phyloP scores from a whole-genome alignment of 306 rosid genomes.

The Quercus engelmannii region DNA sequence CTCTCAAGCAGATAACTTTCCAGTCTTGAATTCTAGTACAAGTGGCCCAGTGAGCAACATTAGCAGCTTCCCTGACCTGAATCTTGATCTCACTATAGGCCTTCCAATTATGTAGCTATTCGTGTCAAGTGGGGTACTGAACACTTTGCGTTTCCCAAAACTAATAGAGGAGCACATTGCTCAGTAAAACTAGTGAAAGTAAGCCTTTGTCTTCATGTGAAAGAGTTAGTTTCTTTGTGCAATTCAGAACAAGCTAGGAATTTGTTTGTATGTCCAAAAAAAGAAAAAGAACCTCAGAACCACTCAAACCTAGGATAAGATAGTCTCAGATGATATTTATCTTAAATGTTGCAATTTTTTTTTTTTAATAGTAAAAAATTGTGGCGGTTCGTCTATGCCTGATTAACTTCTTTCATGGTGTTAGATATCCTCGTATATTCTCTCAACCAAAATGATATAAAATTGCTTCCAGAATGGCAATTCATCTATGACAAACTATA shows the following conservation, averaged over 20 bases:
- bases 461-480: background rate
- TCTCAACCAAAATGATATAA: too few relatives aligned
- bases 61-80: conserved; percentile 25
- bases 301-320: background rate
- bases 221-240: background rate
- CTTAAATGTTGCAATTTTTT: background rate
- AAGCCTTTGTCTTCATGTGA: background rate
- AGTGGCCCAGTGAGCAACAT: background rate
- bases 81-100: conserved; percentile 32
- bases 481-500: background rate
- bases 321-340: background rate
- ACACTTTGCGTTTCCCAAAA: background rate
- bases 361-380: background rate
- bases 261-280: background rate
- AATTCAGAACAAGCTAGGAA: background rate
- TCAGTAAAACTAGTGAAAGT: background rate
- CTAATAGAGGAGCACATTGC: background rate
- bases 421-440: too few relatives aligned
- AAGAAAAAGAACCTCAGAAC: background rate
- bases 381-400: background rate
- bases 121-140: background rate
- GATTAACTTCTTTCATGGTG: background rate
- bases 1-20: background rate
- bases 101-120: background rate
- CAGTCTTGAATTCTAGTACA: background rate